Evolutionary conservation across 2,329 filamentous ascomycete species (phyloP).

Genomic region (Venturia effusa): DNA sequence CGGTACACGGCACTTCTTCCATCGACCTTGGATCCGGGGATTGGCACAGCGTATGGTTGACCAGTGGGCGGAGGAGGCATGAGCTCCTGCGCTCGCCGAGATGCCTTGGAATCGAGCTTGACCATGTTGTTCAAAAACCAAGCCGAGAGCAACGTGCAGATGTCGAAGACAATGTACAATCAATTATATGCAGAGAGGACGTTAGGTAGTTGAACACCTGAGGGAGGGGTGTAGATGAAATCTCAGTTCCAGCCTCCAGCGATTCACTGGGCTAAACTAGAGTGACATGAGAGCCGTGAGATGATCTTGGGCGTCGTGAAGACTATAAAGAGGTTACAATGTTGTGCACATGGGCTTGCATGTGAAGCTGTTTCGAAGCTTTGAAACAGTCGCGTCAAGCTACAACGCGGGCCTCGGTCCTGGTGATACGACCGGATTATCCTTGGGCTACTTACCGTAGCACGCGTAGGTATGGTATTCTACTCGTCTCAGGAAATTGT

Average conservation of each 20-base stretch:
- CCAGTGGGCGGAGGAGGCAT: slow-evolving; percentile 57
- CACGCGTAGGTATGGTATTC: not conserved
- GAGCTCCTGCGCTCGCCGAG: slow-evolving; percentile 34
- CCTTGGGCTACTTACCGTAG: not conserved
- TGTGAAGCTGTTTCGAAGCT: not conserved
- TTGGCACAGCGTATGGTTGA: slow-evolving; percentile 63
- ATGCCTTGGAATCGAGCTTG: slow-evolving; percentile 1
- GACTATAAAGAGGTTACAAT: not conserved
- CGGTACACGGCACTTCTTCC: slow-evolving; percentile 71
- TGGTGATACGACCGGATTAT: not conserved
- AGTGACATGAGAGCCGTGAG: not conserved
- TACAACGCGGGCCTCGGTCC: not conserved
- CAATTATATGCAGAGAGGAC: not conserved
- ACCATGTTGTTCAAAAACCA: not conserved
- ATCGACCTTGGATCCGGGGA: slow-evolving; percentile 64
- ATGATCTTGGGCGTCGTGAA: not conserved
- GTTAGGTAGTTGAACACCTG: not conserved
- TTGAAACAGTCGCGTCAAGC: not conserved
- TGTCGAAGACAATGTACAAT: not conserved
- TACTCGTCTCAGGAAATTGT: not conserved
- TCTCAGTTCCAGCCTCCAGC: not conserved
- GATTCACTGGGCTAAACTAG: not conserved
- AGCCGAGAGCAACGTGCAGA: not conserved
- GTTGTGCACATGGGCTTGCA: not conserved
- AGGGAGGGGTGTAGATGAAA: too few species aligned